A percentile compares a stretch with the other conserved stretches of the same genome.
These are phyloP conservation scores for Whalleya microplaca DNA, from an alignment of 2,329 filamentous ascomycete genomes.

Conservation along the genomic window DNA sequence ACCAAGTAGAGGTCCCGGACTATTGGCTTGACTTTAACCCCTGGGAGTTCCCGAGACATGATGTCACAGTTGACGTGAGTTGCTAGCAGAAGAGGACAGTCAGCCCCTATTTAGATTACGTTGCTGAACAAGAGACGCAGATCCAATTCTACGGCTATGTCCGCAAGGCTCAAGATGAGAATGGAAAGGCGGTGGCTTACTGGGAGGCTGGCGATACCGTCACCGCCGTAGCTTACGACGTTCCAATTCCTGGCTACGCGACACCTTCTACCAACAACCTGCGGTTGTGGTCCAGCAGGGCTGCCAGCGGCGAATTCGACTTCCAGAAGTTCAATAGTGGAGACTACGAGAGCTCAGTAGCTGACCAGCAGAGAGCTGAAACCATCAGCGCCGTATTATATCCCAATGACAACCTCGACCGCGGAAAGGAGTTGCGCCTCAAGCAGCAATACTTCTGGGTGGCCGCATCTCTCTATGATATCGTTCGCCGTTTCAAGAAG, in stretches of 20 bases:
- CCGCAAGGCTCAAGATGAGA: constrained; percentile 71
- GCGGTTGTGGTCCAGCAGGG: constrained; percentile 96
- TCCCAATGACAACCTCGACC: constrained; percentile 95
- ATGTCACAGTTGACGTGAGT: constrained; percentile 84
- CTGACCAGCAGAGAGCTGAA: constrained; percentile 98
- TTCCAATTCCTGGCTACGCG: constrained; percentile 86
- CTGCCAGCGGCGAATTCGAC: constrained; percentile 95
- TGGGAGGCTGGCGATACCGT: constrained; percentile 97
- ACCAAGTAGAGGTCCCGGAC: constrained; percentile 96
- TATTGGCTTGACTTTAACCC: constrained; percentile 99
- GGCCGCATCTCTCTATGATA: constrained; percentile 92
- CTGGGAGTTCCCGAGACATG: constrained; percentile 96
- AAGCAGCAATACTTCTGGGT: constrained; percentile 99
- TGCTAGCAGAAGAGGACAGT: neutral
- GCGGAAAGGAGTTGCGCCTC: constrained; percentile 93
- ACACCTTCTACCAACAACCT: constrained; percentile 95
- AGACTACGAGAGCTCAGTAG: constrained; percentile 96
- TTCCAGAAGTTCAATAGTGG: constrained; percentile 99
- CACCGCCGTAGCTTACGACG: constrained; percentile 90
- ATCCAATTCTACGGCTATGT: constrained; percentile 96
- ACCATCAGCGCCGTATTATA: constrained; percentile 98
- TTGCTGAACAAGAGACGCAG: constrained; percentile 34
- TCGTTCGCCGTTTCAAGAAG: constrained; percentile 98
- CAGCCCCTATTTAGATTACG: neutral
- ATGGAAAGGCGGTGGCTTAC: constrained; percentile 72